These are phyloP conservation scores for Calonectria ilicicola DNA, from an alignment of 2,329 filamentous ascomycete species.

Conservation along the genomic window DNA sequence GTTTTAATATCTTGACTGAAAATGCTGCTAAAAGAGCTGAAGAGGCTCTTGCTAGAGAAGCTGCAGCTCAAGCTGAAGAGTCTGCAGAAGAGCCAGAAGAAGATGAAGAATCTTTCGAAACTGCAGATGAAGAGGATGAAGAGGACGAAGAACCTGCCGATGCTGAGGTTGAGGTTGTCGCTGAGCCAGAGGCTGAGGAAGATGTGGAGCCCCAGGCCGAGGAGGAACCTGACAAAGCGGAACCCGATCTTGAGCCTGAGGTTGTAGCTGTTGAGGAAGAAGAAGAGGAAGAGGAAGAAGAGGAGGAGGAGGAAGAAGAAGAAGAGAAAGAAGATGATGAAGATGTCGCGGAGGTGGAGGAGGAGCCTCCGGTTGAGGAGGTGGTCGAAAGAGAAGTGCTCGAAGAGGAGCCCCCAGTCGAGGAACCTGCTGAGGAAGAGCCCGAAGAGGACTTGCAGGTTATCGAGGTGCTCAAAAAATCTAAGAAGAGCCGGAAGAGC, in stretches of 20 bases:
- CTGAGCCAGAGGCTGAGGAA: slow-evolving; percentile 40
- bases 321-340: slow-evolving; percentile 14
- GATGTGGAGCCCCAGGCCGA: slow-evolving; percentile 42
- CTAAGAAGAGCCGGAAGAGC: slow-evolving; percentile 57
- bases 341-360: slow-evolving; percentile 38
- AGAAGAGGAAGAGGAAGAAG: slow-evolving; percentile 43
- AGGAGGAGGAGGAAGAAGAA: slow-evolving; percentile 20
- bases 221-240: slow-evolving; percentile 49
- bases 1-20: slow-evolving; percentile 32
- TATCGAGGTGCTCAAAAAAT: slow-evolving; percentile 60
- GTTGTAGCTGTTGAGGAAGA: background rate
- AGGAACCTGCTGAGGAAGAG: slow-evolving; percentile 44
- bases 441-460: slow-evolving; percentile 58
- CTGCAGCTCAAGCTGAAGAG: slow-evolving; percentile 15
- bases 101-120: slow-evolving; percentile 21
- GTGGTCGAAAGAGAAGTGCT: slow-evolving; percentile 24
- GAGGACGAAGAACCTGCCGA: slow-evolving; percentile 47
- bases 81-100: slow-evolving; percentile 19
- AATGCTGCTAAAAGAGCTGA: slow-evolving; percentile 34
- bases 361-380: slow-evolving; percentile 39
- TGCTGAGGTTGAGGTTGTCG: slow-evolving; percentile 32
- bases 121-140: slow-evolving; percentile 25
- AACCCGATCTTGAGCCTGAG: slow-evolving; percentile 19
- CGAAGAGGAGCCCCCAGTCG: slow-evolving; percentile 24
- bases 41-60: slow-evolving; percentile 20